phyloP scores from a whole-genome alignment of 371 early-diverging fungal genomes.

The Apophysomyces sp. region DNA sequence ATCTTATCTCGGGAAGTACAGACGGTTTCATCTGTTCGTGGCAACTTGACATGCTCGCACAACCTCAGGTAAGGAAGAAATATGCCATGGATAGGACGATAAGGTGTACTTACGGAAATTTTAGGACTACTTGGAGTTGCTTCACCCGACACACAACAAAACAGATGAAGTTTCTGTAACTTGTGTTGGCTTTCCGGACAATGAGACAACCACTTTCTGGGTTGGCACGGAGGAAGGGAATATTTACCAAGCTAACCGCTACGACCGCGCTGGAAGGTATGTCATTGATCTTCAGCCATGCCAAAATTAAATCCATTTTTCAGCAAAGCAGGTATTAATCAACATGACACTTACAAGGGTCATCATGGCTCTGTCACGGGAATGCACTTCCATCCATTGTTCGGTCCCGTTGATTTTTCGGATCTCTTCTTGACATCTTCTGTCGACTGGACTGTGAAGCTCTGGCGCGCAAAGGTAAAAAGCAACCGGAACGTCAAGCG shows the following conservation, averaged over 20 bases:
- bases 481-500: not conserved
- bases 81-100: not conserved
- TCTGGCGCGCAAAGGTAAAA: conserved; percentile 87
- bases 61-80: conserved; percentile 66
- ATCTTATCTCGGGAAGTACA: conserved; percentile 86
- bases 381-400: conserved; percentile 88
- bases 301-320: not conserved
- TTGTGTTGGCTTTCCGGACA: conserved; percentile 84
- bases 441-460: conserved; percentile 95
- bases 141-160: conserved; percentile 73
- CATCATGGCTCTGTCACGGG: conserved; percentile 90
- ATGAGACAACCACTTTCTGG: conserved; percentile 91
- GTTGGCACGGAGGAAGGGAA: conserved; percentile 96
- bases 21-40: conserved; percentile 96
- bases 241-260: conserved; percentile 90
- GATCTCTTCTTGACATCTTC: conserved; percentile 89
- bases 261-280: conserved; percentile 89
- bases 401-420: conserved; percentile 81
- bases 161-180: conserved; percentile 95
- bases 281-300: not conserved
- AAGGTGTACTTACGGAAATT: not conserved
- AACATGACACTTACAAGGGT: conserved; percentile 79
- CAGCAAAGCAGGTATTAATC: conserved; percentile 94
- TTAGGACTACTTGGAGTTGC: conserved; percentile 78
- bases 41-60: conserved; percentile 96